Evolutionary conservation across 768 basidiomycete species (phyloP), one percentile per base, ranked within the genome.

Genomic region (Leccinum barrowsii): DNA sequence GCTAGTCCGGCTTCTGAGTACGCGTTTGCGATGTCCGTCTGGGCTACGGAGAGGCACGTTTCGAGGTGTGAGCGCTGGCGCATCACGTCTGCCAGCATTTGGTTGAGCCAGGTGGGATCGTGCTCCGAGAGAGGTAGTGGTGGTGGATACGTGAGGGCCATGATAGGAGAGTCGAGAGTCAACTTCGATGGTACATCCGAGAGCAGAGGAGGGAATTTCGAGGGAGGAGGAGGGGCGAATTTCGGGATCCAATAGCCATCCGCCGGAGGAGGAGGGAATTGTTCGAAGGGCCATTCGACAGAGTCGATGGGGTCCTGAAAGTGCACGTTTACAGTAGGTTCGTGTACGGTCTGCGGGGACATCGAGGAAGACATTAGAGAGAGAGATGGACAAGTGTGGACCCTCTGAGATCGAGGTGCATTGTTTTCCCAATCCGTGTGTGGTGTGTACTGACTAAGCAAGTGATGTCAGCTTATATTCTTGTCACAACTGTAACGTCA

Each of bases 161-260:
- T 74, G 49, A 71, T 28, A n/a, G 71, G 71, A 26, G 72, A 67
- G n/a, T 60, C 32, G 32, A 71, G 60, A 2, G 57, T 50, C 19
- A 58, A 5, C 7, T 44, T 42, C 1, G 58, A 58, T 2, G 64
- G 64, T 0, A 56, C 58, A 15, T 44, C 4, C 12, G 65, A 37
- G 30, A 65, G 37, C 5, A 28, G 52, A 22, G 34, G 30, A 7
- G 56, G 57, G 28, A 56, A 69, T 58, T 57, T 69, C 3, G 67
- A 53, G 17, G 61, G 63, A 7, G 57, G 61, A 44, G 57, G 60
- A 15, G 61, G 63, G 28, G 34, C 68, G n/a, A 28, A 57, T 55
- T 62, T 72, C 1, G 67, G 63, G 49, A 71, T 44, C 68, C 64
- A 71, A 52, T 53, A 53, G n/a, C 70, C 70, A 7, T 71, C 67